These are phyloP conservation scores for Dioscorea dumetorum DNA, from an alignment of 106 monocot genomes.

Conservation along the genomic window DNA sequence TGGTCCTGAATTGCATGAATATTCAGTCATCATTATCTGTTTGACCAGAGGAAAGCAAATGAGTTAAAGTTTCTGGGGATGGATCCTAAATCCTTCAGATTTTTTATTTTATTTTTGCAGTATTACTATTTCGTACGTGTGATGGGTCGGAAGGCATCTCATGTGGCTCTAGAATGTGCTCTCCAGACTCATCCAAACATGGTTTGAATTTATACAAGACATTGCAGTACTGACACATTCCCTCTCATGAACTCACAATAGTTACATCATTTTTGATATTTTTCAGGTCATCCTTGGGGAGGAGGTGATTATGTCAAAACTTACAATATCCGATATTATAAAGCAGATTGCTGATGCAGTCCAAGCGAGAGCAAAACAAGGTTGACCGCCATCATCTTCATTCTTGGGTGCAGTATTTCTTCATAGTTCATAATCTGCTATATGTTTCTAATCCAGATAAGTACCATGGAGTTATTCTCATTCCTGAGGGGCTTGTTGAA, in stretches of 20 bases:
- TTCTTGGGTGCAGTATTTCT: background rate
- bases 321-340: slow-evolving; percentile 44
- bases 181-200: slow-evolving; percentile 83
- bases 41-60: background rate
- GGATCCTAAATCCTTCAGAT: background rate
- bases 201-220: slow-evolving; percentile 22
- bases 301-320: slow-evolving; percentile 43
- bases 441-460: slow-evolving; percentile 45
- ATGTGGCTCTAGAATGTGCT: slow-evolving; percentile 80
- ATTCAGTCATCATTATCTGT: background rate
- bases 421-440: background rate
- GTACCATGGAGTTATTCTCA: slow-evolving; percentile 83
- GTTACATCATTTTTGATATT: background rate
- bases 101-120: slow-evolving; percentile 26
- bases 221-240: no score
- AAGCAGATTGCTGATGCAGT: slow-evolving; percentile 49
- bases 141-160: slow-evolving; percentile 77
- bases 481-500: slow-evolving; percentile 89
- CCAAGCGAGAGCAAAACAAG: slow-evolving; percentile 49
- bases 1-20: background rate
- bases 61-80: background rate
- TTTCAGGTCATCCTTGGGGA: slow-evolving; percentile 69
- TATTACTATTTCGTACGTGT: slow-evolving; percentile 85
- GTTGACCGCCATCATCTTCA: background rate
- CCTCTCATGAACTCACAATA: background rate